Percentiles rank a stretch among this genome's conserved stretches.
Conservation (phyloP, 148 eudicot species). For the Vaccinium darrowii region DNA sequence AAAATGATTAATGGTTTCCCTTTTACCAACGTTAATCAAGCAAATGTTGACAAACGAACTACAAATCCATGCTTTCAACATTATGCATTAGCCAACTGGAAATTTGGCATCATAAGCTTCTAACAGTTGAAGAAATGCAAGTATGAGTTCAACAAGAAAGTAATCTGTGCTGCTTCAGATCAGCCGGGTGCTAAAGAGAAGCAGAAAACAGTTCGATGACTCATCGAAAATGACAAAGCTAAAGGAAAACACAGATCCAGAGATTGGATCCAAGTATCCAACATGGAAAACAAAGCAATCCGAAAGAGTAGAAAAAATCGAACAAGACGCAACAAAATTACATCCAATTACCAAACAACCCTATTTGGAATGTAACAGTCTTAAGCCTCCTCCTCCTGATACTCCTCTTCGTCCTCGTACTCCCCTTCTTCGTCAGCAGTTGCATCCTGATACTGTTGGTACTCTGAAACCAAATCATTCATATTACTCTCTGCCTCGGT, state of each 20-base stretch:
- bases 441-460: conserved; percentile 63
- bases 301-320: not conserved
- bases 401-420: conserved; percentile 37
- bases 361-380: not conserved
- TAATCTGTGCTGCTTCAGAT: not conserved
- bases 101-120: not conserved
- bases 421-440: conserved; percentile 53
- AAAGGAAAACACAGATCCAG: not conserved
- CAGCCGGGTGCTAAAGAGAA: not conserved
- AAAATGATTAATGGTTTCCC: too few relatives aligned
- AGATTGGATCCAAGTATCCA: conserved; percentile 1
- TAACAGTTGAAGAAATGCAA: not conserved
- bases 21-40: not conserved
- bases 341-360: not conserved
- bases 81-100: not conserved
- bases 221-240: not conserved
- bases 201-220: not conserved
- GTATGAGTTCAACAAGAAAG: not conserved
- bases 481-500: conserved; percentile 61
- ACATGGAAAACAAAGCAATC: conserved; percentile 4
- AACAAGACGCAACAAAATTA: conserved; percentile 10
- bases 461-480: conserved; percentile 56
- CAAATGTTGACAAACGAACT: not conserved
- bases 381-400: conserved; percentile 21
- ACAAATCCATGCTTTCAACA: not conserved